phyloP scores from a whole-genome alignment of 2,329 filamentous ascomycete species.

The Aspergillus tubingensis region DNA sequence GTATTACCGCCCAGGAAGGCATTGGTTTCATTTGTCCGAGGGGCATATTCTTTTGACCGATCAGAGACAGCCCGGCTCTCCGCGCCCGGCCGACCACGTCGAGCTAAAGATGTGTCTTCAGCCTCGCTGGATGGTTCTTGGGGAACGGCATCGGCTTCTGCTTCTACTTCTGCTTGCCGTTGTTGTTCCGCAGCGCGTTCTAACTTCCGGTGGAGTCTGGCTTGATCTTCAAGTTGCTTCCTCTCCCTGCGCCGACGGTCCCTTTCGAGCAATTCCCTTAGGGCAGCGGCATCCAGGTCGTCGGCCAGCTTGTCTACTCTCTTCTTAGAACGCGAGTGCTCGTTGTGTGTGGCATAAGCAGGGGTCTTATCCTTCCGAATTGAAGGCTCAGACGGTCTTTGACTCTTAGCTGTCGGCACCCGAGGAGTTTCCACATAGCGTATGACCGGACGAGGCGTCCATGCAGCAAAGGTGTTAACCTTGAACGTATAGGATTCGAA shows the following conservation, averaged over 20 bases:
- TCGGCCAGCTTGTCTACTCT: slow-evolving; percentile 73
- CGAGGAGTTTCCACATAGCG: slow-evolving; percentile 70
- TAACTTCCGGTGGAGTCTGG: slow-evolving; percentile 55
- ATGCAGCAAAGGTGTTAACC: slow-evolving; percentile 75
- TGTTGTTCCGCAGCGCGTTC: slow-evolving; percentile 55
- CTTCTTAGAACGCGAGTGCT: slow-evolving; percentile 62
- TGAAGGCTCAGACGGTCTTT: slow-evolving; percentile 51
- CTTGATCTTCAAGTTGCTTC: slow-evolving; percentile 70
- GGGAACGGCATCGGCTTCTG: slow-evolving; percentile 52
- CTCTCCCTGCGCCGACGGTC: slow-evolving; percentile 78
- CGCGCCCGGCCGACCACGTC: slow-evolving; percentile 11
- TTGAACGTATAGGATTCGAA: slow-evolving; percentile 77
- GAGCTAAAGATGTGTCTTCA: slow-evolving; percentile 4
- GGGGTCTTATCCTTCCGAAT: slow-evolving; percentile 55
- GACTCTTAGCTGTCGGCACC: slow-evolving; percentile 50
- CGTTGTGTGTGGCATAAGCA: slow-evolving; percentile 61
- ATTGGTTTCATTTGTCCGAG: slow-evolving; percentile 8
- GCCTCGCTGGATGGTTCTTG: slow-evolving; percentile 9
- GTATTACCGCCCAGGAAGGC: slow-evolving; percentile 12
- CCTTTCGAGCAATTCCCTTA: slow-evolving; percentile 87
- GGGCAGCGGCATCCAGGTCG: slow-evolving; percentile 77
- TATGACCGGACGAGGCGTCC: slow-evolving; percentile 82
- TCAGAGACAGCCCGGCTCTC: slow-evolving; percentile 15
- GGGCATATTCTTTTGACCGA: slow-evolving; percentile 11
- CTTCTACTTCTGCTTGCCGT: slow-evolving; percentile 58